Percentiles rank a stretch among this genome's conserved stretches.
These are phyloP conservation scores for Paramecium pentaurelia DNA, from an alignment of 73 alveolate genomes.

Conservation along the genomic window DNA sequence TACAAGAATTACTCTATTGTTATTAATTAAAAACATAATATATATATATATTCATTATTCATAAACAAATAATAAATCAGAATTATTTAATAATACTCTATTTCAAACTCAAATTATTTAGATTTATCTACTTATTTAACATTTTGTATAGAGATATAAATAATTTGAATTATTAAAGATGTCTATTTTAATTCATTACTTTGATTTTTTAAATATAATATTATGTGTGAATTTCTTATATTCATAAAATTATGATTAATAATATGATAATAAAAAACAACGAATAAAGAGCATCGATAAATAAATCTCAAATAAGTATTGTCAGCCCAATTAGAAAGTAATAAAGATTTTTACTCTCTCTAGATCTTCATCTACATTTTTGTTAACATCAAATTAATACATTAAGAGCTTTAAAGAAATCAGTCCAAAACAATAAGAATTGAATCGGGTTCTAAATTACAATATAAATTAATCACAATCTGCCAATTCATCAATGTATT, in stretches of 20 bases:
- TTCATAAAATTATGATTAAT: not conserved
- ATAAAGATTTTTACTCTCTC: not conserved
- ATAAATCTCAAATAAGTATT: not conserved
- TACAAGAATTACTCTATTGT: too few relatives aligned
- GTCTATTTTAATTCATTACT: not conserved
- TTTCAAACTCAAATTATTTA: too few relatives aligned
- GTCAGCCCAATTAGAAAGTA: not conserved
- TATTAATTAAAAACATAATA: too few relatives aligned
- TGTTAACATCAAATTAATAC: not conserved
- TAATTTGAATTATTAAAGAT: too few relatives aligned
- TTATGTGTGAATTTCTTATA: not conserved
- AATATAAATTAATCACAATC: not conserved
- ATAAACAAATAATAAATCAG: too few relatives aligned
- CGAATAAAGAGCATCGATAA: slow-evolving; percentile 17
- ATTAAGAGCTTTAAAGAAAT: not conserved
- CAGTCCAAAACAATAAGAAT: not conserved
- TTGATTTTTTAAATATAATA: not conserved
- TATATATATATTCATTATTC: too few relatives aligned
- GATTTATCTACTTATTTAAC: too few relatives aligned
- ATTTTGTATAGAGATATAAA: too few relatives aligned
- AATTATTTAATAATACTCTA: too few relatives aligned
- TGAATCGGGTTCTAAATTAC: not conserved
- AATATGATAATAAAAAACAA: slow-evolving; percentile 1
- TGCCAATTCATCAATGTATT: not conserved
- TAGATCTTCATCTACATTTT: not conserved